Conservation (phyloP, 768 basidiomycete species). For the Scleroderma bovista region DNA sequence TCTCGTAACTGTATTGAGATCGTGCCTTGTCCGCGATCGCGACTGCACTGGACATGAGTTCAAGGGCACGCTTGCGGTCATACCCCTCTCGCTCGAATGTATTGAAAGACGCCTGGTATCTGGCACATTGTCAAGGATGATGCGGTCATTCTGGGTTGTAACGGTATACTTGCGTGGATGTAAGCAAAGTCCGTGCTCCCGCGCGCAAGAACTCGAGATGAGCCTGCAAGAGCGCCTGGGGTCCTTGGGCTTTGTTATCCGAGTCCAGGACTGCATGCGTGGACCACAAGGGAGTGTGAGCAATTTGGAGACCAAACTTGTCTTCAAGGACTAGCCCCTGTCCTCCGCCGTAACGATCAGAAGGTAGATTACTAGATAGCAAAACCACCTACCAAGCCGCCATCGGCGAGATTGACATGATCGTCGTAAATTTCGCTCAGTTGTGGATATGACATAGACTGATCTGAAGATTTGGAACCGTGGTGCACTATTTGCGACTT, state of each 20-base stretch:
- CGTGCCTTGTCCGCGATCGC: conserved; percentile 46
- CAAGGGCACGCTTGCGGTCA: conserved; percentile 34
- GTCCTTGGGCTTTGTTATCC: conserved; percentile 35
- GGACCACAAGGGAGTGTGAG: conserved; percentile 66
- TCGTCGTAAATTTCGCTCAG: conserved; percentile 10
- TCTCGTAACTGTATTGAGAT: conserved; percentile 26
- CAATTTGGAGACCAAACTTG: conserved; percentile 40
- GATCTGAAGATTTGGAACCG: neutral
- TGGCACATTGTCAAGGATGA: conserved; percentile 17
- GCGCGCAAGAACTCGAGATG: conserved; percentile 61
- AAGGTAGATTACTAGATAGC: neutral
- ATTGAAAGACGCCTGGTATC: conserved; percentile 60
- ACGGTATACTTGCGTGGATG: conserved; percentile 49
- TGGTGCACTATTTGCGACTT: too few species aligned
- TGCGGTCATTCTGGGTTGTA: neutral
- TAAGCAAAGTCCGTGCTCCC: conserved; percentile 61
- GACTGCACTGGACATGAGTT: conserved; percentile 50
- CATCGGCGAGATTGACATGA: conserved; percentile 33
- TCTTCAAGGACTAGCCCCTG: conserved; percentile 64
- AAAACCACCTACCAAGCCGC: conserved; percentile 38
- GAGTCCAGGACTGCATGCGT: conserved; percentile 50
- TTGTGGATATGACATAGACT: neutral
- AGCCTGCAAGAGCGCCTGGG: conserved; percentile 40
- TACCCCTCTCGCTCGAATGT: conserved; percentile 53
- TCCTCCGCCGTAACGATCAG: neutral